Evolutionary conservation across 116 monocot genomes (phyloP).

Genomic region (Dioscorea cayenensis): DNA sequence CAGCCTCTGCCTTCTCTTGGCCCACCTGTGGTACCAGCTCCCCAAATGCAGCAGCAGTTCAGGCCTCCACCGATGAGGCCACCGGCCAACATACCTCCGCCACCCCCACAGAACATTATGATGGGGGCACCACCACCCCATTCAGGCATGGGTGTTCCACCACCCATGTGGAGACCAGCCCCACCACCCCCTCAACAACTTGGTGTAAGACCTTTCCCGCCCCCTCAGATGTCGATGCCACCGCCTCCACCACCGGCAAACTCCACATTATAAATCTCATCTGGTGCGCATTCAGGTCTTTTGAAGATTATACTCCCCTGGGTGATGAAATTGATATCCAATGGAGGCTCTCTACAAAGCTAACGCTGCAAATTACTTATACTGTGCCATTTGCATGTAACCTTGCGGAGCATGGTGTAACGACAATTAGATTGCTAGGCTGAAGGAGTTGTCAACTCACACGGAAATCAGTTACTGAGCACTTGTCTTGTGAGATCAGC

Average conservation of each 20-base stretch:
- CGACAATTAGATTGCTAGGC: no score
- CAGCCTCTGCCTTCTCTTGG: conserved; percentile 27
- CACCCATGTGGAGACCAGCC: conserved; percentile 39
- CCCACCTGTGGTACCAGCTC: conserved; percentile 25
- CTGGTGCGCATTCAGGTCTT: no score
- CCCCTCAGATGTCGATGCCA: conserved; percentile 46
- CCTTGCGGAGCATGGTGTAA: no score
- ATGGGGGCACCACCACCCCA: conserved; percentile 55
- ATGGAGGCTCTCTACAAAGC: no score
- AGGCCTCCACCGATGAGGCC: conserved; percentile 29
- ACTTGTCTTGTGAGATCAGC: no score
- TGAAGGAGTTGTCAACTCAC: no score
- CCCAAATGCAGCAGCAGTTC: conserved; percentile 49
- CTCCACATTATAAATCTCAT: background rate
- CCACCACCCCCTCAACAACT: conserved; percentile 62
- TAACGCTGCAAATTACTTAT: no score
- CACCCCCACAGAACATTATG: conserved; percentile 29
- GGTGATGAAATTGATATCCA: no score
- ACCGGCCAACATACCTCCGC: conserved; percentile 32
- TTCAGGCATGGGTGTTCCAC: conserved; percentile 14
- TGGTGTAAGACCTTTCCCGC: conserved; percentile 36
- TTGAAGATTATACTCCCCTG: no score
- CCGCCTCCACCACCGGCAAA: conserved; percentile 13
- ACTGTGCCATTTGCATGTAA: no score
- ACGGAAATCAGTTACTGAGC: no score